Evolutionary conservation across 2,329 filamentous ascomycete genomes (phyloP).

Genomic region (Penicillium concentricum): DNA sequence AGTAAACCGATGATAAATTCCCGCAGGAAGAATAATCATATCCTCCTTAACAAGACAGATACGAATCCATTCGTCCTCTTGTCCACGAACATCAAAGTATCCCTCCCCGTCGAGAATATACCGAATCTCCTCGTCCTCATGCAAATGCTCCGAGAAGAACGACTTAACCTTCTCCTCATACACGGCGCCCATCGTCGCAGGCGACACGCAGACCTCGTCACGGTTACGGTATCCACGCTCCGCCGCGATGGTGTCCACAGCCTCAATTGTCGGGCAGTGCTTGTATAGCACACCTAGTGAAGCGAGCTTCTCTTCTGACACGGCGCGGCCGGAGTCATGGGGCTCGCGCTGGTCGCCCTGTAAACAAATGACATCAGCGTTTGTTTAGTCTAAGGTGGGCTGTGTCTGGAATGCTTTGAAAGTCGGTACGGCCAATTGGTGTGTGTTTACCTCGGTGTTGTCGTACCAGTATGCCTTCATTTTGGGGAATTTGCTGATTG

Average conservation of each 20-base stretch:
- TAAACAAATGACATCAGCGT: slow-evolving; percentile 10
- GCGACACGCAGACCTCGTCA: slow-evolving; percentile 88
- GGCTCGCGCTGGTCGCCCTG: slow-evolving; percentile 91
- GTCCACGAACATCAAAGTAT: slow-evolving; percentile 87
- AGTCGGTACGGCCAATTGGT: slow-evolving; percentile 1
- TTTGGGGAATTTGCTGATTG: neutral
- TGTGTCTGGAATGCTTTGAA: slow-evolving; percentile 1
- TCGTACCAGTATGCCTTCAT: slow-evolving; percentile 75
- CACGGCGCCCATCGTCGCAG: slow-evolving; percentile 74
- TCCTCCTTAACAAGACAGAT: slow-evolving; percentile 83
- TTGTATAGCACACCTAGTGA: slow-evolving; percentile 79
- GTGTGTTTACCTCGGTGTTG: slow-evolving; percentile 56
- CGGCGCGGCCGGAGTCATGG: slow-evolving; percentile 77
- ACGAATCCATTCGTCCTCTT: slow-evolving; percentile 83
- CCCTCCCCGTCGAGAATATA: slow-evolving; percentile 87
- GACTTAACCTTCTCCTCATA: slow-evolving; percentile 93
- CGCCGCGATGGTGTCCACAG: slow-evolving; percentile 71
- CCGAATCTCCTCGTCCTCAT: slow-evolving; percentile 97
- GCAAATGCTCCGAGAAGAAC: slow-evolving; percentile 94
- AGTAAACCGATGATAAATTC: slow-evolving; percentile 97
- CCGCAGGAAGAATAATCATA: slow-evolving; percentile 87
- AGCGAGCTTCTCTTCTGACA: slow-evolving; percentile 65
- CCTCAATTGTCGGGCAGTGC: slow-evolving; percentile 61
- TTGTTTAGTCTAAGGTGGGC: slow-evolving; percentile 5
- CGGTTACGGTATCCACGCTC: slow-evolving; percentile 88